A percentile compares a stretch with the other conserved stretches of the same genome.
Evolutionary conservation across 2,329 filamentous ascomycete genomes (phyloP).

Genomic region (Ophioceras dolichostomum): DNA sequence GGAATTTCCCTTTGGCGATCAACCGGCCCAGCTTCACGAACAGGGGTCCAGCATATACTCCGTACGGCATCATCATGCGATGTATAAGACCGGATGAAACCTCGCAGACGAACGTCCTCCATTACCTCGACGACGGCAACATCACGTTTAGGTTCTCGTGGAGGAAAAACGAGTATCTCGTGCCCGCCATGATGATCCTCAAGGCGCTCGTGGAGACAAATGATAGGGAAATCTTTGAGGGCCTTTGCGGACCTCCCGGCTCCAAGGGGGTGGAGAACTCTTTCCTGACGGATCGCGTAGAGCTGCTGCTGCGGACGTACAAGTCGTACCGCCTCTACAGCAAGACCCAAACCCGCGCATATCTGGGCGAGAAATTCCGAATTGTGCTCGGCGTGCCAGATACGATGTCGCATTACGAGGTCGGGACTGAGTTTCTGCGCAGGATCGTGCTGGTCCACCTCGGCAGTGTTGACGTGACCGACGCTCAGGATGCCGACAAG

Average conservation of each 20-base stretch:
- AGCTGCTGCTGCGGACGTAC: conserved; percentile 84
- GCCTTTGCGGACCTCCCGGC: conserved; percentile 66
- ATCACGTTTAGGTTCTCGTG: conserved; percentile 96
- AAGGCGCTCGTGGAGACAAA: conserved; percentile 95
- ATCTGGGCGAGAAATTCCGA: conserved; percentile 83
- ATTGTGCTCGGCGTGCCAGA: conserved; percentile 75
- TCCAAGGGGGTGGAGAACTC: conserved; percentile 76
- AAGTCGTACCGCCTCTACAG: conserved; percentile 80
- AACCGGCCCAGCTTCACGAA: conserved; percentile 80
- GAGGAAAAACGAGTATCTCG: conserved; percentile 93
- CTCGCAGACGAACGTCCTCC: conserved; percentile 91
- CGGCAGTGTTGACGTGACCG: conserved; percentile 72
- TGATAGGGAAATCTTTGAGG: conserved; percentile 90
- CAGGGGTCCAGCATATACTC: conserved; percentile 77
- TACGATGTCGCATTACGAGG: conserved; percentile 77
- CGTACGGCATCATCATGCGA: conserved; percentile 81
- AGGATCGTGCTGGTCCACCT: conserved; percentile 87
- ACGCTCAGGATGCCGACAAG: conserved; percentile 79
- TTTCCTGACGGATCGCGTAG: conserved; percentile 88
- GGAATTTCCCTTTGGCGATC: conserved; percentile 94
- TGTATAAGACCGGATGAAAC: conserved; percentile 95
- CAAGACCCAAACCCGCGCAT: conserved; percentile 69
- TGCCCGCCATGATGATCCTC: conserved; percentile 91
- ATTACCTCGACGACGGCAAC: conserved; percentile 92
- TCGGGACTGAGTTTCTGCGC: conserved; percentile 80